phyloP scores from a whole-genome alignment of 2,329 filamentous ascomycete species.

The Elsinoe perseae region DNA sequence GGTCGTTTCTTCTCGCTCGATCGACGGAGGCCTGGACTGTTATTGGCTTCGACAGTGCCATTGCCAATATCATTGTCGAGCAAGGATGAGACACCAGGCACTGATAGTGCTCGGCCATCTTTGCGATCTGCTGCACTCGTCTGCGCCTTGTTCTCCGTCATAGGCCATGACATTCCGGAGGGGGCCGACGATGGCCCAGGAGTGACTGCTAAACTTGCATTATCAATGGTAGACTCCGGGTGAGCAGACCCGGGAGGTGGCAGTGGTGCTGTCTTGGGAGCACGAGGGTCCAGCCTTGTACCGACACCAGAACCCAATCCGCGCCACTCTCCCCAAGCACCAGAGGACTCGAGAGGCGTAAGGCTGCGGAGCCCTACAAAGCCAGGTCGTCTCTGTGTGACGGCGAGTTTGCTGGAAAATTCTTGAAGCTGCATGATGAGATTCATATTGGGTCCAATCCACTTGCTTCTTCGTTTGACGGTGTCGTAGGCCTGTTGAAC shows the following conservation, averaged over 20 bases:
- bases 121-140: background rate
- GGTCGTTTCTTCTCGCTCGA: slow-evolving; percentile 17
- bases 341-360: slow-evolving; percentile 29
- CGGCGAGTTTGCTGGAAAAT: slow-evolving; percentile 48
- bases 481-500: slow-evolving; percentile 79
- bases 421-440: slow-evolving; percentile 84
- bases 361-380: slow-evolving; percentile 26
- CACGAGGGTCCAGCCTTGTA: slow-evolving; percentile 24
- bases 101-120: slow-evolving; percentile 12
- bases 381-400: slow-evolving; percentile 26
- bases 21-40: background rate
- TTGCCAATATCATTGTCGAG: slow-evolving; percentile 42
- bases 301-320: slow-evolving; percentile 26
- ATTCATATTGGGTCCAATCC: slow-evolving; percentile 90
- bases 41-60: slow-evolving; percentile 35
- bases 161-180: slow-evolving; percentile 53
- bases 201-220: slow-evolving; percentile 22
- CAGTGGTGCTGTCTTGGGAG: slow-evolving; percentile 53
- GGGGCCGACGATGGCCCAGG: slow-evolving; percentile 62
- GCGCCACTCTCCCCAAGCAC: slow-evolving; percentile 28
- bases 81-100: slow-evolving; percentile 11
- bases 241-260: slow-evolving; percentile 36
- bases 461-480: slow-evolving; percentile 71
- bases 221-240: slow-evolving; percentile 26
- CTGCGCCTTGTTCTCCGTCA: slow-evolving; percentile 32